Evolutionary conservation across 495 filamentous ascomycete genomes (phyloP), one percentile per base, ranked within the genome.

Genomic region (Penicillium roqueforti): DNA sequence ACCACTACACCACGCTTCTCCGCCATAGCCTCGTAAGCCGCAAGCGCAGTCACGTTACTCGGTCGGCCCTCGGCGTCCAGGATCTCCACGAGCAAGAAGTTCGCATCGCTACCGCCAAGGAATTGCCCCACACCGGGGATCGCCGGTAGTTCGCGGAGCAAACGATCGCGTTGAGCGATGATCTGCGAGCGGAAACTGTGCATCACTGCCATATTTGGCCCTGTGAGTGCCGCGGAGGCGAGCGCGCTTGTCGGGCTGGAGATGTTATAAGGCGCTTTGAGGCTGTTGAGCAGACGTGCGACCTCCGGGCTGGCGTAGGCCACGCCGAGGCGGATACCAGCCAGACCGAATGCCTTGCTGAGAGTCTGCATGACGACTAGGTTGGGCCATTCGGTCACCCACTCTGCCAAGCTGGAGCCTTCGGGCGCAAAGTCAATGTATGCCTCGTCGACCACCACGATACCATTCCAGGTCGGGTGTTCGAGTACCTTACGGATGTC

Each of bases 331-430:
- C 93, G 80, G 61, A 97, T 96, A 14, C 93, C 93, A 2, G 93
- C 93, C 53, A 98, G 79, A 2, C 93, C 93, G 62, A 98, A 98
- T 1, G 89, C 93, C 70, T 98, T 98, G 62, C 87, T 92, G 11
- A 97, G 75, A 1, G 93, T 97, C 75, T 98, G 93, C 91, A 97
- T 93, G 32, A 98, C 91, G 19, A 96, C 91, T 10, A 98, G 77
- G 66, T 97, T 98, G n/a, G 92, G 91, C 83, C 85, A 95, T 62
- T 95, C 91, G 14, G 76, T 78, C 8, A 93, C 92, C 89, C 88
- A 95, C 67, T 95, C 88, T n/a, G 93, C 93, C 16, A 97, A 78
- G 65, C 84, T 89, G 29, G 87, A 81, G 19, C 83, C 85, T 37
- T 87, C 82, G 0, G 86, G 82, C 16, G 95, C 85, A 59, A 97